Evolutionary conservation across 2,329 filamentous ascomycete genomes (phyloP).

Genomic region (Trichophyton rubrum): DNA sequence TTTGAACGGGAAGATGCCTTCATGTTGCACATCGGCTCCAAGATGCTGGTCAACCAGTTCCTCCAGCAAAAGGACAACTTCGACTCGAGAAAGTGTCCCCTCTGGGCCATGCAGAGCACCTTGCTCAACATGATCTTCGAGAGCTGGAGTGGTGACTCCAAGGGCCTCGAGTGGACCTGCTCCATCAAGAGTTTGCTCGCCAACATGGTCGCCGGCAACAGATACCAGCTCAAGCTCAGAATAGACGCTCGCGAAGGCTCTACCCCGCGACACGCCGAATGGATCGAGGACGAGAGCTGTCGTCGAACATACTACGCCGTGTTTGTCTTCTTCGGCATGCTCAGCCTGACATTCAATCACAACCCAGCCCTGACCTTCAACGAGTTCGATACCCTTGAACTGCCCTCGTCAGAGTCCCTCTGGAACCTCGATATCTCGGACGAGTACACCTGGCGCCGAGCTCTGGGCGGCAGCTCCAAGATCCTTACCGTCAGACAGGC

Average conservation of each 20-base stretch:
- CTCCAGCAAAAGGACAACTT: conserved; percentile 98
- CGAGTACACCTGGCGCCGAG: conserved; percentile 69
- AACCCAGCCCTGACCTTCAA: conserved; percentile 97
- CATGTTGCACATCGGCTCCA: conserved; percentile 92
- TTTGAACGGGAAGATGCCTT: conserved; percentile 97
- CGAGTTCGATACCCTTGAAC: conserved; percentile 83
- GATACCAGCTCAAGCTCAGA: conserved; percentile 88
- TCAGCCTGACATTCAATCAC: conserved; percentile 94
- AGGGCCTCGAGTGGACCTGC: conserved; percentile 95
- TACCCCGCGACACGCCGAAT: conserved; percentile 69
- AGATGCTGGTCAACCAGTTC: conserved; percentile 93
- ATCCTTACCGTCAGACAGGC: conserved; percentile 84
- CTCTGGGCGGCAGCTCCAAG: conserved; percentile 41
- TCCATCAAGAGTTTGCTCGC: conserved; percentile 96
- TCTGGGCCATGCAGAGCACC: conserved; percentile 98
- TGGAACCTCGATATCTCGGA: conserved; percentile 79
- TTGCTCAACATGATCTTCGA: conserved; percentile 98
- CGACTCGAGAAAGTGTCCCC: conserved; percentile 88
- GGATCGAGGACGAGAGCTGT: conserved; percentile 95
- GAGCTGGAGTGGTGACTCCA: conserved; percentile 96
- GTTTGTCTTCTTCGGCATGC: conserved; percentile 94
- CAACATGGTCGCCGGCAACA: conserved; percentile 96
- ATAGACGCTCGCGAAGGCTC: conserved; percentile 71
- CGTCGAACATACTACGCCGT: conserved; percentile 95
- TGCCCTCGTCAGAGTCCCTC: conserved; percentile 84